These are phyloP conservation scores for Lathyrus oleraceus DNA, from an alignment of 306 rosid species.

Conservation along the genomic window DNA sequence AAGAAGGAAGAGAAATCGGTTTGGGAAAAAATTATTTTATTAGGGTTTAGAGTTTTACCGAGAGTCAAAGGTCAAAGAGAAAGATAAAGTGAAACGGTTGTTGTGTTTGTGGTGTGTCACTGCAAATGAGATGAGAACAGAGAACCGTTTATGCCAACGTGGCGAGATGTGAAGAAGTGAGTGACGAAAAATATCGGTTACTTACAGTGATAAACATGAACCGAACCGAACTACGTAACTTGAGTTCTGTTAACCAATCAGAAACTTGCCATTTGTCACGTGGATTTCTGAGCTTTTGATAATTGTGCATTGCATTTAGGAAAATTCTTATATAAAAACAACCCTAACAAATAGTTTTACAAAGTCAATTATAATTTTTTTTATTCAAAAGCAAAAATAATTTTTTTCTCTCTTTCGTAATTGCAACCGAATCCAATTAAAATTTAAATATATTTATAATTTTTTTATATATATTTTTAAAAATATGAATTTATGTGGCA, in stretches of 20 bases:
- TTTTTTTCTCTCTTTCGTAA: too few relatives aligned
- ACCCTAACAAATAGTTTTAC: too few relatives aligned
- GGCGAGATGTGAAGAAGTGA: neutral
- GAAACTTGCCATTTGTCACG: conserved; percentile 26
- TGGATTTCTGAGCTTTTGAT: conserved; percentile 16
- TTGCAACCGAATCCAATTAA: too few relatives aligned
- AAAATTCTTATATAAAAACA: too few relatives aligned
- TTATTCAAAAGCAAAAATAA: too few relatives aligned
- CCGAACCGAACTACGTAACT: conserved; percentile 37
- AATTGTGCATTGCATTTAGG: too few relatives aligned
- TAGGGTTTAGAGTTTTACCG: conserved; percentile 62
- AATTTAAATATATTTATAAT: too few relatives aligned
- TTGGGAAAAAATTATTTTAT: conserved; percentile 36
- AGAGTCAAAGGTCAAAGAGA: conserved; percentile 1
- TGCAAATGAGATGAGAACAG: conserved; percentile 32
- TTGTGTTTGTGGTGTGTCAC: conserved; percentile 1
- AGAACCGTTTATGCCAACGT: conserved; percentile 12
- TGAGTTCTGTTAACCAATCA: conserved; percentile 45
- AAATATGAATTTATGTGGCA: too few relatives aligned
- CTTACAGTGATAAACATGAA: neutral
- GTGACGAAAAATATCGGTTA: conserved; percentile 21
- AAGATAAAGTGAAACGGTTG: conserved; percentile 2
- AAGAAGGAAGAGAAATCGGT: conserved; percentile 29
- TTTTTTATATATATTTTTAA: too few relatives aligned
- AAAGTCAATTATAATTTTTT: too few relatives aligned